These are phyloP conservation scores for Neurospora sp. DNA, from an alignment of 495 filamentous ascomycete genomes.

Conservation along the genomic window DNA sequence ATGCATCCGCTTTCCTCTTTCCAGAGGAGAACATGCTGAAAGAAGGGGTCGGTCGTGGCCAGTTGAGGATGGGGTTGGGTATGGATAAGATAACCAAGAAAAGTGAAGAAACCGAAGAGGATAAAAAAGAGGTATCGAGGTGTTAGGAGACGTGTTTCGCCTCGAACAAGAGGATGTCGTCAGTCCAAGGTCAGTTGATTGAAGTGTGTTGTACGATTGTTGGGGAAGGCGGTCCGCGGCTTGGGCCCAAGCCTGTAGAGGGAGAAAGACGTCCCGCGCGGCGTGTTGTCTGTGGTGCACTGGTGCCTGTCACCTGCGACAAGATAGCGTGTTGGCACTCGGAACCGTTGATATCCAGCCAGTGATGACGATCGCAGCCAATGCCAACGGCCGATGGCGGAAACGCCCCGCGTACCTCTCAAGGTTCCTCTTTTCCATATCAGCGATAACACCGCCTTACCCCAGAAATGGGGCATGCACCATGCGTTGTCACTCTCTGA, in stretches of 20 bases:
- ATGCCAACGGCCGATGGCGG: neutral
- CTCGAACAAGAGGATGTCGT: neutral
- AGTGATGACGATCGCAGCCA: neutral
- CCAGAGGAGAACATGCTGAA: slow-evolving; percentile 27
- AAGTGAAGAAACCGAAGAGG: neutral
- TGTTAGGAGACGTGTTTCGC: neutral
- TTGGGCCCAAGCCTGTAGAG: neutral
- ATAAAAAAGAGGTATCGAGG: neutral
- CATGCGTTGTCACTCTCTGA: neutral
- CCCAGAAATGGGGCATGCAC: neutral
- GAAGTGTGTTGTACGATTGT: neutral
- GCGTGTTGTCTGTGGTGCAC: neutral
- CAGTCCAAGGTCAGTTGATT: neutral
- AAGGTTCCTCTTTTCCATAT: neutral
- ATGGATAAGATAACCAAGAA: neutral
- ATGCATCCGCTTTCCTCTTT: slow-evolving; percentile 24
- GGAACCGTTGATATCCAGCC: neutral
- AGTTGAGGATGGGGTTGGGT: neutral
- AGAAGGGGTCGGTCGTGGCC: neutral
- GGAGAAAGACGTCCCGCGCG: neutral
- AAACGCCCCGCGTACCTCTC: neutral
- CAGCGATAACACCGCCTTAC: neutral
- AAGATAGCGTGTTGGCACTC: neutral
- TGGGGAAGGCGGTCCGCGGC: neutral
- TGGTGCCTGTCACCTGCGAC: neutral